Base-by-base conservation (phyloP, 495 filamentous ascomycete genomes). In the Podospora comata region DNA sequence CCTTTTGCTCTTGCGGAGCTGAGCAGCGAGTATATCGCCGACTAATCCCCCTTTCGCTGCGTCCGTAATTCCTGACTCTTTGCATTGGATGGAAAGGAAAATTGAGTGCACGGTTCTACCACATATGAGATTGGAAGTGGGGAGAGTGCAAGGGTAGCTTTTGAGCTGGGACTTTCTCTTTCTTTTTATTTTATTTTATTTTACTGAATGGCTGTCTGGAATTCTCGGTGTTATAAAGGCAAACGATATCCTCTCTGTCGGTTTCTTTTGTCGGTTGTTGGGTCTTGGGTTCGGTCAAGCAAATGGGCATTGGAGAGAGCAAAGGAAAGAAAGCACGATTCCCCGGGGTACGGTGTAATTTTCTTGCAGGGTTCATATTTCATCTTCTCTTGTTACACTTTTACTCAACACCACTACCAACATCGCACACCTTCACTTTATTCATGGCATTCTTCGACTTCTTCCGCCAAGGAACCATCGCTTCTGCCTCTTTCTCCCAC, bases 111-210 rank as follows among this genome's bases (percentile, higher is more conserved):
- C 39, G 7, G 39, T 48, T 48, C 13, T 48, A 13, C 39, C 13
- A 48, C 39, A 16, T 48, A 13, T 48, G 1, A 48, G 39, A 48
- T 48, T 48, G 39, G 6, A 16, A 48, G 39, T 48, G 13, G 39
- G 39, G 18, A 48, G 18, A 13, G 39, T 11, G 15, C 39, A 48
- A 48, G 39, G 13, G 7, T 48, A 18, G 11, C 18, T 59, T 59
- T 27, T 20, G 5, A 23, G 23, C 23, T 9, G 39, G 59, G 56
- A 34, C 13, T 60, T 62, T 55, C 39, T 39, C 19, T 27, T 57
- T 23, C 27, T 57, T 56, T 65, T 30, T 61, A 20, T 32, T 62
- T 1, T 1, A 16, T 57, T 65, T 68, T 20, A 61, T 58, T 66
- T 62, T 39, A 53, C 4, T 26, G n/a, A 5, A 20, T 18, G 30